Evolutionary conservation across 441 rosid species (phyloP), one percentile per base, ranked within the genome.

Genomic region (Flueggea neowawraea): DNA sequence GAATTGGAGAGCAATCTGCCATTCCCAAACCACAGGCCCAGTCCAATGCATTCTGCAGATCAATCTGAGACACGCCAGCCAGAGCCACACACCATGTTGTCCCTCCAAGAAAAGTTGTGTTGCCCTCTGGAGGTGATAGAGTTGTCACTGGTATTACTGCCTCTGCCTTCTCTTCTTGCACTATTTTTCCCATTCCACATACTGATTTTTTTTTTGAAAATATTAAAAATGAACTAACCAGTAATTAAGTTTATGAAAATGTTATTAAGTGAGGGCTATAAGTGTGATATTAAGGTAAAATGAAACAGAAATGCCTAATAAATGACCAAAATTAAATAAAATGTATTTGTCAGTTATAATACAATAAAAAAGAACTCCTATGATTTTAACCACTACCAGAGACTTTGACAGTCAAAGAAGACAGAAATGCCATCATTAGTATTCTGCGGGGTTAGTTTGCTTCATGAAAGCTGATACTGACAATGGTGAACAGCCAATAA

Each of bases 81-180:
- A 59, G 82, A 12, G 98, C 98, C 9, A 92, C 87, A 60, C 98
- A 92, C 98, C 98, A 92, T 51, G 89, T 71, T 7, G 83, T 81
- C 45, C 92, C 96, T 0, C 83, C 95, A 2, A 90, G 67, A 71
- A 88, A 92, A 2, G 91, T 90, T 12, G 95, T 85, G 77, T 93
- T 93, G 49, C 98, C 96, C 63, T 93, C 92, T 39, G 97, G 89
- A 9, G 84, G 88, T 36, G 97, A 84, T 70, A 61, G n/a, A 54
- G 78, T 61, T n/a, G 83, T 61, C 3, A 77, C 67, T n/a, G 86
- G 82, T 45, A 73, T 60, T 5, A 69, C 50, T 54, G 76, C 62
- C 0, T 78, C 94, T 54, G 58, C 84, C 69, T 82, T 87, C 73
- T 82, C 84, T 64, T 74, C 65, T 65, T 75, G 65, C 63, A 64